These are phyloP conservation scores for Candida namnaoensis DNA, from an alignment of 805 yeast species.

Conservation along the genomic window DNA sequence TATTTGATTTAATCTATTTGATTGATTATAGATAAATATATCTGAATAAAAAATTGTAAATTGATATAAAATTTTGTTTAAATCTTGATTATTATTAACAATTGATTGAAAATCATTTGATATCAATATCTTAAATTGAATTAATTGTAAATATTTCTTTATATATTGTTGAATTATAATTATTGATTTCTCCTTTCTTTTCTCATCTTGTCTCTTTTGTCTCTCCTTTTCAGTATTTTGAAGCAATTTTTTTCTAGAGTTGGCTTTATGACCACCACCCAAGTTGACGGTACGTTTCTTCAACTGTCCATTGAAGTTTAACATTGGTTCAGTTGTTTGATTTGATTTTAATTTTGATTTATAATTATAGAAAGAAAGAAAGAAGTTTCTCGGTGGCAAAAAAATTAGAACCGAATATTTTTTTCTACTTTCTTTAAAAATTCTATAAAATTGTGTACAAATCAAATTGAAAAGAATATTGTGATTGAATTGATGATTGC, in stretches of 20 bases:
- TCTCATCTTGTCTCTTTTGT: conserved; percentile 48
- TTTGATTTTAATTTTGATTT: too few species aligned
- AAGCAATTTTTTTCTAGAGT: conserved; percentile 34
- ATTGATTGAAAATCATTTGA: conserved; percentile 4
- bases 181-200: conserved; percentile 42
- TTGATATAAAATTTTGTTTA: conserved; percentile 9
- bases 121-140: conserved; percentile 14
- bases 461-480: too few species aligned
- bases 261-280: conserved; percentile 35
- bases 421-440: too few species aligned
- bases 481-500: too few species aligned
- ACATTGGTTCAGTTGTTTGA: conserved; percentile 11
- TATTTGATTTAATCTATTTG: conserved; percentile 1
- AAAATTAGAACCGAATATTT: too few species aligned
- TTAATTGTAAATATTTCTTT: conserved; percentile 28
- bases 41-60: conserved; percentile 23
- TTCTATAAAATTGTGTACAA: too few species aligned
- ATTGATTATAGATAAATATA: conserved; percentile 3
- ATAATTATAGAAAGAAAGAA: too few species aligned
- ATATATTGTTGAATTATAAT: conserved; percentile 39
- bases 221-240: conserved; percentile 62
- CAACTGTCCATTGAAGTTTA: conserved; percentile 62
- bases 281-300: conserved; percentile 48
- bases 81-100: conserved; percentile 5
- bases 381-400: too few species aligned